Percentiles rank a stretch among this genome's conserved stretches.
phyloP scores from a whole-genome alignment of 2,329 filamentous ascomycete genomes.

The Ophiostoma himal-ulmi region DNA sequence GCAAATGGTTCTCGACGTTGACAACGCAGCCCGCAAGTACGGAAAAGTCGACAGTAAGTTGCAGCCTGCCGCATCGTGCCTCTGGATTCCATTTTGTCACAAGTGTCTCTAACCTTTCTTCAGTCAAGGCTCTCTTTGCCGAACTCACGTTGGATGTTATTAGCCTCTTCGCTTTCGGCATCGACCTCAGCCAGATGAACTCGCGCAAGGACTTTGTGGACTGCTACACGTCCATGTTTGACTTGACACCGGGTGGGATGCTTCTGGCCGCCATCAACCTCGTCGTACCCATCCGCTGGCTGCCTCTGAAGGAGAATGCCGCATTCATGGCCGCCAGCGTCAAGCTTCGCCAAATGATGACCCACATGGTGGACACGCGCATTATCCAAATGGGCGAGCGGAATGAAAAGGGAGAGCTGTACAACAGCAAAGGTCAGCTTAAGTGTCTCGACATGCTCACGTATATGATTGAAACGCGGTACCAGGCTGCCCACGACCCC shows the following conservation, averaged over 20 bases:
- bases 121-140: conserved; percentile 30
- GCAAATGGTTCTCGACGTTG: conserved; percentile 27
- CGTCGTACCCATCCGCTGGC: conserved; percentile 28
- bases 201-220: conserved; percentile 30
- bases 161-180: conserved; percentile 33
- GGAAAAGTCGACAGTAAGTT: neutral
- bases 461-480: conserved; percentile 29
- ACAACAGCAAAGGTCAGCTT: neutral
- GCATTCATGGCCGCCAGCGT: conserved; percentile 34
- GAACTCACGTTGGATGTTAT: conserved; percentile 35
- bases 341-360: conserved; percentile 34
- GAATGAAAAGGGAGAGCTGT: neutral
- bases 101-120: neutral
- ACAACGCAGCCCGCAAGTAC: neutral
- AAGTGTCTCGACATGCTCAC: conserved; percentile 28
- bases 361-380: conserved; percentile 29
- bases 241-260: conserved; percentile 26
- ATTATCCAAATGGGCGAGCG: neutral
- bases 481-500: neutral
- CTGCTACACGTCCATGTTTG: conserved; percentile 33
- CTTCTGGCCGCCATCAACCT: conserved; percentile 20
- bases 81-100: neutral
- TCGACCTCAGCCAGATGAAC: conserved; percentile 31
- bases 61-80: neutral
- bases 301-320: conserved; percentile 38